Base-by-base conservation (phyloP, 2,329 filamentous ascomycete genomes). In the Neonectria sp. region DNA sequence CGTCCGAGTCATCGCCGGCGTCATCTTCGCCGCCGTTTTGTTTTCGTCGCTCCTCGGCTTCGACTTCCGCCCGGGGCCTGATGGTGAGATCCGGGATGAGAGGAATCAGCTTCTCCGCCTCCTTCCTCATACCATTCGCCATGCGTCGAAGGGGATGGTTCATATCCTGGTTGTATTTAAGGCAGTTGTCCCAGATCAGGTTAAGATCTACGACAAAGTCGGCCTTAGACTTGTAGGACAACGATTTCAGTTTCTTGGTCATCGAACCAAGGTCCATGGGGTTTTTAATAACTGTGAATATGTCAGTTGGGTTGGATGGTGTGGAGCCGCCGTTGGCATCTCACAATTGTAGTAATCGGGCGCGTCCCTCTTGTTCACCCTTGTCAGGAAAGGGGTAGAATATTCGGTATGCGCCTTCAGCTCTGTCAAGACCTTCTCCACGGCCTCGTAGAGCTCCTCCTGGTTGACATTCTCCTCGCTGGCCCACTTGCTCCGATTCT, bases 401-500 rank as follows among this genome's bases (percentile, higher is more conserved):
- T 98, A 97, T 80, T 99, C 96, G 2, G 95, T 97, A 84, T 97
- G 95, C 40, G 96, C 96, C 81, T 98, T 98, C 63, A 99, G 90
- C 80, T 98, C 95, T 77, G 95, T 97, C 76, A 99, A 86, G 59
- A 99, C 96, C 83, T 98, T 98, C 80, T 99, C 96, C 15, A 96
- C 87, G 12, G 96, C 94, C 83, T 99, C 96, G 79, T 99, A 99
- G 6, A 99, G 87, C 81, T 99, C 96, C 81, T 99, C 96, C 81
- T 99, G 96, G 67, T 96, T 95, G 68, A 99, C 92, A 73, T 97
- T 96, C 75, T 99, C 96, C 81, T 98, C 96, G 79, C 93, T 98
- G 4, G 96, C 95, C 96, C 96, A 99, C 83, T 99, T 99, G 82
- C 95, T 98, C 76, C 96, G 89, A 75, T 98, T 98, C 81, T 98